Percentiles rank a stretch among this genome's conserved stretches.
Evolutionary conservation across 257 asterid species (phyloP).

Genomic region (Solanum infundibuliforme): DNA sequence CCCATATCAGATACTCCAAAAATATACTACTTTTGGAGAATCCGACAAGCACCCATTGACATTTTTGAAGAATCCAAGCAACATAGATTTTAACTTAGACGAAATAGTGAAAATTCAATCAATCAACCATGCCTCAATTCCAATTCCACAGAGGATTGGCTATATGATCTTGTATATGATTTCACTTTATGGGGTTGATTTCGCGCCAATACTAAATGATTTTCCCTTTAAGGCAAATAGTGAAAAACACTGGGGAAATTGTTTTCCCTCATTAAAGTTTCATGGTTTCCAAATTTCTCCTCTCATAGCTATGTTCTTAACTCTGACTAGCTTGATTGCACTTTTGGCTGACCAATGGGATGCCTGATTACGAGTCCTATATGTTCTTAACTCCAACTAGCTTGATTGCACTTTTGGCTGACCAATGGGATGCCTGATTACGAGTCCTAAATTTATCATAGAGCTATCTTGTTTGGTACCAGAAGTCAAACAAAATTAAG

Average conservation of each 20-base stretch:
- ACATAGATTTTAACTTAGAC: background rate
- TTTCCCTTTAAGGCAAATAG: background rate
- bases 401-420: background rate
- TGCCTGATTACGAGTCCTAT: background rate
- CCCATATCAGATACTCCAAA: background rate
- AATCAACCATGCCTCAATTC: background rate
- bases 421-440: background rate
- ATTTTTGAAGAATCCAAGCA: background rate
- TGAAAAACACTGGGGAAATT: background rate
- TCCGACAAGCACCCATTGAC: background rate
- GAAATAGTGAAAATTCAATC: background rate
- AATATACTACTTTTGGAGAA: background rate
- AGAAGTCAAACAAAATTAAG: background rate
- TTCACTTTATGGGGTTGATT: background rate
- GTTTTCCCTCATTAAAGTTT: background rate
- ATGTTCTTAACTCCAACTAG: background rate
- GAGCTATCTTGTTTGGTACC: background rate
- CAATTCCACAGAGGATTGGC: background rate
- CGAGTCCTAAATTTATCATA: background rate
- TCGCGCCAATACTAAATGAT: background rate
- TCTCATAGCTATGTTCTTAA: background rate
- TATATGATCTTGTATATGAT: background rate
- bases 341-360: background rate
- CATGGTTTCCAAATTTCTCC: background rate
- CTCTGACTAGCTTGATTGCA: background rate